Evolutionary conservation across 2,329 filamentous ascomycete species (phyloP).

Genomic region (Pleochaeta shiraiana): DNA sequence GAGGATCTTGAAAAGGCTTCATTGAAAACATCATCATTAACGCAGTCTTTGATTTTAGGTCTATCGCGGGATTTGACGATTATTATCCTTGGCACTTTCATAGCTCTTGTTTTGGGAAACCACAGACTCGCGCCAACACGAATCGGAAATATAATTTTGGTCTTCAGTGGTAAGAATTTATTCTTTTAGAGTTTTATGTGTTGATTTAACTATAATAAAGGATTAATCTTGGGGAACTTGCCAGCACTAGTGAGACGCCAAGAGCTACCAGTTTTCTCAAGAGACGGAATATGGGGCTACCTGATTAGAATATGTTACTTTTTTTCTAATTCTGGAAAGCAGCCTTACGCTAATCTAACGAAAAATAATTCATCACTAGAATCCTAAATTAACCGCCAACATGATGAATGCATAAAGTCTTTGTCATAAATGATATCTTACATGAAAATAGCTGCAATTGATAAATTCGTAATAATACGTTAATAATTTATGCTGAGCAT

Average conservation of each 20-base stretch:
- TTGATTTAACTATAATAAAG: neutral
- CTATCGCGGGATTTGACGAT: slow-evolving; percentile 10
- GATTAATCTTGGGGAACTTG: neutral
- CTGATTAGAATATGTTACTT: neutral
- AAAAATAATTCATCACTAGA: too few relatives aligned
- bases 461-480: too few relatives aligned
- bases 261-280: neutral
- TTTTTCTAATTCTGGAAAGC: neutral
- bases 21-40: slow-evolving; percentile 9
- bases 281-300: neutral
- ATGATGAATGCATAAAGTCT: too few relatives aligned
- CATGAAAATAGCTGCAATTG: too few relatives aligned
- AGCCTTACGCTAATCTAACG: too few relatives aligned
- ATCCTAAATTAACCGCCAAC: too few relatives aligned
- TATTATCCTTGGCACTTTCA: slow-evolving; percentile 7
- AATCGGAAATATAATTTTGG: slow-evolving; percentile 8
- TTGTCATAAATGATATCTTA: too few relatives aligned
- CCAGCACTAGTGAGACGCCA: neutral
- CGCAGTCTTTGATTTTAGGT: slow-evolving; percentile 6
- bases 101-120: slow-evolving; percentile 11
- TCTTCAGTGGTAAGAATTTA: slow-evolving; percentile 4
- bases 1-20: slow-evolving; percentile 12
- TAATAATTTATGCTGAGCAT: too few relatives aligned
- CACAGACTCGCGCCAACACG: slow-evolving; percentile 13
- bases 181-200: neutral